Conservation (phyloP, 805 yeast genomes). For the Myxozyma vanderwaltii region DNA sequence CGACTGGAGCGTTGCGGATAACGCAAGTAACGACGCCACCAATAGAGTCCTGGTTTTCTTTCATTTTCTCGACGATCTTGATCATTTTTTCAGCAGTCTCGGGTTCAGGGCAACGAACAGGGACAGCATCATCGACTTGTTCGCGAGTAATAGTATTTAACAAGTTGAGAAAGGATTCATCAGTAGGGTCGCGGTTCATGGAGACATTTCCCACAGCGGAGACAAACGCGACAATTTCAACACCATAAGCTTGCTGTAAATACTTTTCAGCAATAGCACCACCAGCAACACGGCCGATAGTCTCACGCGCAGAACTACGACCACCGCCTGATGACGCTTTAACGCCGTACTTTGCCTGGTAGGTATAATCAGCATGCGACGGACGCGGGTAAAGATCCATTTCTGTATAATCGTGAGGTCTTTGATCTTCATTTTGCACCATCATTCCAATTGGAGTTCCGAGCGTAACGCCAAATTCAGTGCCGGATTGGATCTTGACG, state of each 20-base stretch:
- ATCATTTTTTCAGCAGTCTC: slow-evolving; percentile 75
- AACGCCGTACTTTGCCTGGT: slow-evolving; percentile 83
- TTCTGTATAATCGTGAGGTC: slow-evolving; percentile 94
- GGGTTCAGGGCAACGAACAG: slow-evolving; percentile 90
- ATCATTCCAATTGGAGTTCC: slow-evolving; percentile 97
- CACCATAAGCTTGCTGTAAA: slow-evolving; percentile 69
- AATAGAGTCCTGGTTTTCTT: slow-evolving; percentile 86
- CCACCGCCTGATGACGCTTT: slow-evolving; percentile 98
- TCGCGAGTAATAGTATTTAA: slow-evolving; percentile 83
- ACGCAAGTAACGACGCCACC: slow-evolving; percentile 99
- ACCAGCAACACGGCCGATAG: slow-evolving; percentile 98
- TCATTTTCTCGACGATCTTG: slow-evolving; percentile 79
- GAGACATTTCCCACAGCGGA: slow-evolving; percentile 83
- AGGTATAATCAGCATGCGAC: slow-evolving; percentile 96
- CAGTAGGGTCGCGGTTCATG: slow-evolving; percentile 68
- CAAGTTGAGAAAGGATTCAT: slow-evolving; percentile 61
- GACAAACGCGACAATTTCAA: slow-evolving; percentile 95
- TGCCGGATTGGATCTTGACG: slow-evolving; percentile 92
- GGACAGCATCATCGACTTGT: slow-evolving; percentile 81
- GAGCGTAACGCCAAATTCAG: slow-evolving; percentile 84
- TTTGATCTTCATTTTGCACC: slow-evolving; percentile 90
- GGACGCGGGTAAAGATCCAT: slow-evolving; percentile 97
- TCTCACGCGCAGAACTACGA: slow-evolving; percentile 94
- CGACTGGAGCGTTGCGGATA: slow-evolving; percentile 86
- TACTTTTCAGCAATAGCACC: slow-evolving; percentile 98